phyloP scores from a whole-genome alignment of 805 yeast genomes.

The Starmerella bacillaris region DNA sequence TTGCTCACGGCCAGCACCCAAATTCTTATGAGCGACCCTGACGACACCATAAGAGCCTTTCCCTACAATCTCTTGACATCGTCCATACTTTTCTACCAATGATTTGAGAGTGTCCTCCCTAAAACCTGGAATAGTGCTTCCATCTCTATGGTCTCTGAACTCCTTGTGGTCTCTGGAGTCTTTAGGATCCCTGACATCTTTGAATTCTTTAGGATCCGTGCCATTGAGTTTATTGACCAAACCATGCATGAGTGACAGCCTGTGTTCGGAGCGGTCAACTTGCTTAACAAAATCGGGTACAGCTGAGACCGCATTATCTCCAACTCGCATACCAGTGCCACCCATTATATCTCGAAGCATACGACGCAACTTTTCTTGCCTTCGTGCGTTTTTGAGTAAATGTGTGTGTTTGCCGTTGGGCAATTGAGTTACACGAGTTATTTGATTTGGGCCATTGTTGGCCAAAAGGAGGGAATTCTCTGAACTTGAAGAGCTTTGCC shows the following conservation, averaged over 20 bases:
- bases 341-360: conserved; percentile 31
- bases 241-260: conserved; percentile 22
- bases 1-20: conserved; percentile 25
- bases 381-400: conserved; percentile 43
- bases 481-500: background rate
- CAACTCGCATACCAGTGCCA: conserved; percentile 25
- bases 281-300: conserved; percentile 18
- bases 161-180: background rate
- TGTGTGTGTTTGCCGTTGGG: conserved; percentile 64
- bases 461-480: background rate
- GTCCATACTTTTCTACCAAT: conserved; percentile 77
- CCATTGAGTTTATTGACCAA: conserved; percentile 21
- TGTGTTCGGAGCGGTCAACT: conserved; percentile 9
- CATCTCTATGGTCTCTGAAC: background rate
- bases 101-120: conserved; percentile 26
- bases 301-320: conserved; percentile 18
- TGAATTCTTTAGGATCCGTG: background rate
- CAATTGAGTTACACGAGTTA: background rate
- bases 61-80: conserved; percentile 88
- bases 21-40: conserved; percentile 53
- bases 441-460: background rate
- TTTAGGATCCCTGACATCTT: conserved; percentile 1
- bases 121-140: background rate
- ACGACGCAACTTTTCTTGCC: conserved; percentile 42
- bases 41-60: conserved; percentile 91